These are phyloP conservation scores for Cladophialophora bantiana DNA, from an alignment of 2,329 filamentous ascomycete genomes.

Conservation along the genomic window DNA sequence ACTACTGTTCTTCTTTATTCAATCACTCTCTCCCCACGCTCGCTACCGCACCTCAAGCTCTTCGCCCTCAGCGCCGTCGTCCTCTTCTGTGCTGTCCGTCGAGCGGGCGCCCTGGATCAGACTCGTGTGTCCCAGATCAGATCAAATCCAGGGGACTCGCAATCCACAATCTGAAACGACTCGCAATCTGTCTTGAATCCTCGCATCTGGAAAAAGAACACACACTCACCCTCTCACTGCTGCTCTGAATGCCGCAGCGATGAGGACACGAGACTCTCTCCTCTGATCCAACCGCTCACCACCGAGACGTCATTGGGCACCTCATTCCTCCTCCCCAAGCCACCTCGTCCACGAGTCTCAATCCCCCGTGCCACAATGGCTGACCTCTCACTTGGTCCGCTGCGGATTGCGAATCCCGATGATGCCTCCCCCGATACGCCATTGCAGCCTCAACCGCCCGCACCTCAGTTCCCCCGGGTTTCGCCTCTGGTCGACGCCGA, in stretches of 20 bases:
- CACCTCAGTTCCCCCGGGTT: conserved; percentile 30
- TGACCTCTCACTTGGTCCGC: conserved; percentile 80
- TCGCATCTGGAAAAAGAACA: not conserved
- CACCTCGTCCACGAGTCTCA: conserved; percentile 34
- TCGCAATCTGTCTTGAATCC: conserved; percentile 21
- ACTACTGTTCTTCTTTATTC: conserved; percentile 7
- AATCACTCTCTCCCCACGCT: conserved; percentile 12
- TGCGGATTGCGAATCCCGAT: conserved; percentile 97
- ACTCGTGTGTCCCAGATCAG: conserved; percentile 13
- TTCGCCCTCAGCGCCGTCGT: not conserved
- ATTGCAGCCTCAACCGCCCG: conserved; percentile 38
- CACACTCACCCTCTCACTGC: conserved; percentile 8
- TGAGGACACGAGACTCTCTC: conserved; percentile 23
- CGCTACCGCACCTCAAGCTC: conserved; percentile 16
- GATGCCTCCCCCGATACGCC: conserved; percentile 60
- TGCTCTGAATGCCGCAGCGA: conserved; percentile 27
- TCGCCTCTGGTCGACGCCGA: conserved; percentile 35
- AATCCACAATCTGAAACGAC: conserved; percentile 24
- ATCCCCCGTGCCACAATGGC: conserved; percentile 32
- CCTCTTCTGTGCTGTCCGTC: conserved; percentile 1
- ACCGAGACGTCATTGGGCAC: conserved; percentile 29
- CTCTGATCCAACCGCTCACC: conserved; percentile 20
- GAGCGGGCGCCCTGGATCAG: conserved; percentile 3
- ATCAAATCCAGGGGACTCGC: conserved; percentile 19
- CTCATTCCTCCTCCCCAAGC: conserved; percentile 26